Evolutionary conservation across 768 basidiomycete genomes (phyloP).

Genomic region (Trametopsis cervina): DNA sequence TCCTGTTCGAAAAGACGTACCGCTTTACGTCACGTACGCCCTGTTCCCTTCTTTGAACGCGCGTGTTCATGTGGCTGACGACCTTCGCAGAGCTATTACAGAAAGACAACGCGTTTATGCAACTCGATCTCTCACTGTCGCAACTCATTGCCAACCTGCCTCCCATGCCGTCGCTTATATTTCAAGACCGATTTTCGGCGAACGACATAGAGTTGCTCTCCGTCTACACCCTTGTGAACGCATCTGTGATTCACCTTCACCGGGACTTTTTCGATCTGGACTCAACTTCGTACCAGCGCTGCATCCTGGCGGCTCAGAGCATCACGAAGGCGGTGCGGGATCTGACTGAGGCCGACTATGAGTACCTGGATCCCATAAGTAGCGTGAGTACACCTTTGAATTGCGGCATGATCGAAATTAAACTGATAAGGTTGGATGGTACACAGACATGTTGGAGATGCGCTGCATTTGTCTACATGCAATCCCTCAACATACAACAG

Average conservation of each 20-base stretch:
- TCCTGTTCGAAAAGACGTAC: slow-evolving; percentile 47
- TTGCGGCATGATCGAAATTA: background rate
- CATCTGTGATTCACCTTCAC: slow-evolving; percentile 45
- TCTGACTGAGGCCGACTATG: slow-evolving; percentile 43
- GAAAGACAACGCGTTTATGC: slow-evolving; percentile 27
- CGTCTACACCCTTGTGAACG: slow-evolving; percentile 43
- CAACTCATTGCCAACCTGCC: slow-evolving; percentile 37
- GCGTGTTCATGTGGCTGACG: background rate
- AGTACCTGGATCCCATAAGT: slow-evolving; percentile 46
- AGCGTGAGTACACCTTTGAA: slow-evolving; percentile 31
- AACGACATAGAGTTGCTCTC: slow-evolving; percentile 38
- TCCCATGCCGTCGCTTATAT: slow-evolving; percentile 26
- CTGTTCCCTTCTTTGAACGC: background rate
- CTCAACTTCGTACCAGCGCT: slow-evolving; percentile 27
- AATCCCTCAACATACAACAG: slow-evolving; percentile 23
- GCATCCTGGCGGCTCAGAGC: slow-evolving; percentile 36
- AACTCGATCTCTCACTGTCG: slow-evolving; percentile 38
- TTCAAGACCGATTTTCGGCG: slow-evolving; percentile 23
- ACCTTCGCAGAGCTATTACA: slow-evolving; percentile 20
- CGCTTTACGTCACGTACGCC: slow-evolving; percentile 35
- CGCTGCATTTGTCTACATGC: slow-evolving; percentile 33
- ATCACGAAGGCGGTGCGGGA: slow-evolving; percentile 39
- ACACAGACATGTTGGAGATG: slow-evolving; percentile 35
- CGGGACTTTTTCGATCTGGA: slow-evolving; percentile 30
- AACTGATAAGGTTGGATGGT: background rate